These are phyloP conservation scores for Phytophthora tentaculata DNA, from an alignment of 352 stramenopile genomes.

Conservation along the genomic window DNA sequence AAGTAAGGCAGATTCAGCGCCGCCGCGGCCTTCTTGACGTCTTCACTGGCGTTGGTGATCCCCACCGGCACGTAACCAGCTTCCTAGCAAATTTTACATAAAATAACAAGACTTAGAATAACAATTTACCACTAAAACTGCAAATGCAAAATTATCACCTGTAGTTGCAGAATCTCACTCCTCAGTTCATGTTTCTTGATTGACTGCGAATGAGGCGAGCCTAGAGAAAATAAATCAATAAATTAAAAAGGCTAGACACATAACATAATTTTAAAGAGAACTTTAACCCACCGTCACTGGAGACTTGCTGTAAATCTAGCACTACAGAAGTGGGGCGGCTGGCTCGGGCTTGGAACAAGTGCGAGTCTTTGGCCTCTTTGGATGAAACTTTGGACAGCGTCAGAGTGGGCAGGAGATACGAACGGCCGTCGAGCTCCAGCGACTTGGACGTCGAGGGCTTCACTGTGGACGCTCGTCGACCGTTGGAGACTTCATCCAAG, in stretches of 20 bases:
- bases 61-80: conserved; percentile 71
- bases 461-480: conserved; percentile 40
- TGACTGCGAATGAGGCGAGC: conserved; percentile 73
- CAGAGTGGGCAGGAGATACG: conserved; percentile 77
- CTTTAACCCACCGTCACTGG: conserved; percentile 60
- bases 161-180: conserved; percentile 65
- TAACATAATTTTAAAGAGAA: conserved; percentile 2
- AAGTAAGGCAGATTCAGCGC: conserved; percentile 74
- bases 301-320: conserved; percentile 75
- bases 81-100: conserved; percentile 30
- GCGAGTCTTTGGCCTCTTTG: conserved; percentile 31
- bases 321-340: conserved; percentile 64
- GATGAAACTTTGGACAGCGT: conserved; percentile 49
- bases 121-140: no score
- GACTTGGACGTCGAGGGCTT: conserved; percentile 31
- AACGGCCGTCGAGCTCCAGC: conserved; percentile 65
- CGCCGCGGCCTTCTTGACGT: conserved; percentile 75
- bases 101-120: background rate
- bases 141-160: no score
- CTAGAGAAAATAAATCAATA: conserved; percentile 28
- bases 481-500: conserved; percentile 45
- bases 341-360: conserved; percentile 50
- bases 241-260: background rate
- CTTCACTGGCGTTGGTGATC: conserved; percentile 87
- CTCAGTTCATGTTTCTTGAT: conserved; percentile 83